Evolutionary conservation across 1,284 basidiomycete species (phyloP).

Genomic region (Cryptococcus sp.): DNA sequence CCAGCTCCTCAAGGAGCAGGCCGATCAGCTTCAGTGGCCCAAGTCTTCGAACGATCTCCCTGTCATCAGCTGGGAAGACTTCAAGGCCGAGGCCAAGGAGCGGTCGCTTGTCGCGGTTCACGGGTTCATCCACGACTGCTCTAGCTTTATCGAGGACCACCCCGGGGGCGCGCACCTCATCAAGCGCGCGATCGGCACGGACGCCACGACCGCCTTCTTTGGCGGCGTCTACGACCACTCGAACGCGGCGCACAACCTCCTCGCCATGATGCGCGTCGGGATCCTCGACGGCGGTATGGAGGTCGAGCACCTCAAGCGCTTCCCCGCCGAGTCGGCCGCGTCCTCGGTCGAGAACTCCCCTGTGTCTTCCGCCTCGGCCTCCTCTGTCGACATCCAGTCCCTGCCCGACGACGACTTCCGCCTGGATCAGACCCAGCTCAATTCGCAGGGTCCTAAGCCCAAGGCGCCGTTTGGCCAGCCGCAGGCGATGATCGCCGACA

Average conservation of each 20-base stretch:
- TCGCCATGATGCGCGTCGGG: constrained; percentile 88
- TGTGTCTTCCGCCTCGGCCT: constrained; percentile 37
- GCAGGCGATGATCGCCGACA: constrained; percentile 41
- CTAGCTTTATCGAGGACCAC: constrained; percentile 82
- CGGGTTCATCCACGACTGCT: constrained; percentile 87
- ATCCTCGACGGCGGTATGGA: constrained; percentile 73
- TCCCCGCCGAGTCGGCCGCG: constrained; percentile 28
- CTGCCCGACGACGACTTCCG: constrained; percentile 29
- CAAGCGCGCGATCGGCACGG: constrained; percentile 65
- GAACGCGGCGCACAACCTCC: constrained; percentile 74
- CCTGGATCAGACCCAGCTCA: constrained; percentile 34
- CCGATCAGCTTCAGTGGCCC: constrained; percentile 74
- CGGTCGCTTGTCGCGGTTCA: constrained; percentile 76
- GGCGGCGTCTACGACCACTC: constrained; percentile 92
- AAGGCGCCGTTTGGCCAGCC: constrained; percentile 43
- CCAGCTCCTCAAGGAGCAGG: constrained; percentile 69
- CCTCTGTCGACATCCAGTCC: constrained; percentile 36
- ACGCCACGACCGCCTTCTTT: constrained; percentile 89
- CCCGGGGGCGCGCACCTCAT: constrained; percentile 73
- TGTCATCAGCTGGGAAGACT: constrained; percentile 77
- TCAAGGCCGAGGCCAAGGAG: constrained; percentile 67
- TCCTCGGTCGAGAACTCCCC: constrained; percentile 34
- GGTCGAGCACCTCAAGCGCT: constrained; percentile 55
- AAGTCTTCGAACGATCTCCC: constrained; percentile 64
- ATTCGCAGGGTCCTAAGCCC: constrained; percentile 35